A percentile compares a stretch with the other conserved stretches of the same genome.
phyloP scores from a whole-genome alignment of 2,329 filamentous ascomycete genomes.

The Fusarium continuum region DNA sequence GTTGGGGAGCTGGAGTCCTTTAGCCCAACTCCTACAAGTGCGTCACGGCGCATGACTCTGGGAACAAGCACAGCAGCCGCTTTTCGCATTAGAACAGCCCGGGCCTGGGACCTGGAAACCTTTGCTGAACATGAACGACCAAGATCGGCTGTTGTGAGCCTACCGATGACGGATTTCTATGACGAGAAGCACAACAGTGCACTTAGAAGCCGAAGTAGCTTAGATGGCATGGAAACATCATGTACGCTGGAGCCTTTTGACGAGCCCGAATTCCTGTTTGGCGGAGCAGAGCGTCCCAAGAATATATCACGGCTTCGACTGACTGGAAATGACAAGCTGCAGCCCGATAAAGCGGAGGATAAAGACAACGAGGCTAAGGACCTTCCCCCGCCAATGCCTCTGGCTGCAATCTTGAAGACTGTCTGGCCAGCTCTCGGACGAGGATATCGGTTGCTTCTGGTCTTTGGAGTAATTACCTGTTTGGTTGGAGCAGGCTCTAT shows the following conservation, averaged over 20 bases:
- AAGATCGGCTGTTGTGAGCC: not conserved
- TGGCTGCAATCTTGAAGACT: constrained; percentile 55
- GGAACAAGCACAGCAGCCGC: constrained; percentile 34
- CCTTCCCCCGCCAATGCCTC: constrained; percentile 17
- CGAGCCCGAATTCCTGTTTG: constrained; percentile 33
- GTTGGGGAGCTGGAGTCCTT: constrained; percentile 33
- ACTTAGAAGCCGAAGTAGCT: constrained; percentile 12
- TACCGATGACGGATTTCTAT: not conserved
- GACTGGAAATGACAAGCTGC: not conserved
- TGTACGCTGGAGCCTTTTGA: constrained; percentile 10
- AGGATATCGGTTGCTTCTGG: constrained; percentile 62
- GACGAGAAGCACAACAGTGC: constrained; percentile 26
- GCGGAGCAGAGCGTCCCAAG: constrained; percentile 46
- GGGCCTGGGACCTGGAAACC: constrained; percentile 33
- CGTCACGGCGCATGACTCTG: constrained; percentile 34
- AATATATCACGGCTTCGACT: constrained; percentile 30
- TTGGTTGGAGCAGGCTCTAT: constrained; percentile 72
- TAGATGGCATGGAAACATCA: constrained; percentile 7
- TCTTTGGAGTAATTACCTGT: constrained; percentile 69
- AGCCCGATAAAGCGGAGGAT: not conserved
- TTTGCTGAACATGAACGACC: constrained; percentile 1
- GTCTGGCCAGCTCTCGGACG: constrained; percentile 72
- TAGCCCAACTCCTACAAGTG: constrained; percentile 3
- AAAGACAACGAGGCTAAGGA: not conserved
- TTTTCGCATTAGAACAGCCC: constrained; percentile 30